Evolutionary conservation across 2,329 filamentous ascomycete species (phyloP).

Genomic region (Cryphonectria parasitica): DNA sequence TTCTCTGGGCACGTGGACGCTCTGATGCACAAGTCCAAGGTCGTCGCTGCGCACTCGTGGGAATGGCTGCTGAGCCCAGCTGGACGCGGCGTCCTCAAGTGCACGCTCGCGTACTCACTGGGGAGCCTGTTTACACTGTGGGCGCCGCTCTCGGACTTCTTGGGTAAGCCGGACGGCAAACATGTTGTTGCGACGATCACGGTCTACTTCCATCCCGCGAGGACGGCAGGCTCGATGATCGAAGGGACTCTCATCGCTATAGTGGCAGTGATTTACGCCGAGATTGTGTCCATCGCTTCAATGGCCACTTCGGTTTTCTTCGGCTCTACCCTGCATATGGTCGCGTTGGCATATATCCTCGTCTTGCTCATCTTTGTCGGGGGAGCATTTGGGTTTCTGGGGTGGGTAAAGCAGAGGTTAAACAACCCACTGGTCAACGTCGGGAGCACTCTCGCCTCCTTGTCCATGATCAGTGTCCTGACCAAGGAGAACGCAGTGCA

Average conservation of each 20-base stretch:
- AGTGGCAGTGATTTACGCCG: conserved; percentile 78
- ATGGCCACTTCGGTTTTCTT: conserved; percentile 89
- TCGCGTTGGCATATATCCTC: conserved; percentile 74
- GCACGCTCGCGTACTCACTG: conserved; percentile 84
- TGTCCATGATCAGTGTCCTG: conserved; percentile 86
- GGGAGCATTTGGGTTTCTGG: conserved; percentile 83
- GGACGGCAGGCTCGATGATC: conserved; percentile 86
- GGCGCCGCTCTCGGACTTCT: conserved; percentile 68
- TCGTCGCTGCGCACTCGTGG: conserved; percentile 48
- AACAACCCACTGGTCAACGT: conserved; percentile 82
- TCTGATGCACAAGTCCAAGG: conserved; percentile 43
- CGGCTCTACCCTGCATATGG: conserved; percentile 65
- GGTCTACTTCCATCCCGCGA: conserved; percentile 91
- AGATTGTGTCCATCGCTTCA: conserved; percentile 75
- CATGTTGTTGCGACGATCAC: conserved; percentile 93
- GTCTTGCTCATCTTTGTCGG: conserved; percentile 85
- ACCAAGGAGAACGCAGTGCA: conserved; percentile 92
- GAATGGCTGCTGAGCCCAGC: conserved; percentile 71
- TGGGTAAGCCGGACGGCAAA: conserved; percentile 87
- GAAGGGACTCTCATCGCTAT: conserved; percentile 79
- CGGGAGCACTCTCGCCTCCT: conserved; percentile 81
- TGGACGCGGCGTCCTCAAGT: conserved; percentile 84
- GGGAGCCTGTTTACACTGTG: conserved; percentile 88
- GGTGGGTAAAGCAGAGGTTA: conserved; percentile 81
- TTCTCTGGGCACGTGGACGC: conserved; percentile 42